These are phyloP conservation scores for Begonia masoniana DNA, from an alignment of 306 rosid genomes.

Conservation along the genomic window DNA sequence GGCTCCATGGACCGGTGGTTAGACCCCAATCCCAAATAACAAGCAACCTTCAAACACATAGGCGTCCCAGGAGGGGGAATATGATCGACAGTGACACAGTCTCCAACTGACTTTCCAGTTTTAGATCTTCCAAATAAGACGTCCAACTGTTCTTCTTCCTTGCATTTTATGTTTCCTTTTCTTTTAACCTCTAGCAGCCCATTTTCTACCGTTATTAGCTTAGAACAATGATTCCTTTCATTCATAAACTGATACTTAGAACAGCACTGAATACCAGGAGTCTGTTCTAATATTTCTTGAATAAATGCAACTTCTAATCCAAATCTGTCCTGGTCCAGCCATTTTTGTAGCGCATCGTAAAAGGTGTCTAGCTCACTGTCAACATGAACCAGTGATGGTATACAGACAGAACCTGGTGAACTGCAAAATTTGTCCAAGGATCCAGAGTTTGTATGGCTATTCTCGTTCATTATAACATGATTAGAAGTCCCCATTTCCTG, in stretches of 20 bases:
- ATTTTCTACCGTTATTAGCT: constrained; percentile 62
- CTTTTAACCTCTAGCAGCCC: constrained; percentile 46
- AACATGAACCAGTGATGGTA: constrained; percentile 33
- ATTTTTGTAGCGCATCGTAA: constrained; percentile 34
- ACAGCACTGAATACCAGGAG: constrained; percentile 48
- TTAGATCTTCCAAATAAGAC: constrained; percentile 42
- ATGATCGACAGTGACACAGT: constrained; percentile 18
- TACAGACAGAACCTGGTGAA: constrained; percentile 23
- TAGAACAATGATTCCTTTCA: constrained; percentile 34
- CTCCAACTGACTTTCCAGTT: constrained; percentile 34
- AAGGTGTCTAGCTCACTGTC: constrained; percentile 30
- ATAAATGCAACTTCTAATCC: constrained; percentile 88
- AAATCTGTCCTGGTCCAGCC: constrained; percentile 94
- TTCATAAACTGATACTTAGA: constrained; percentile 44
- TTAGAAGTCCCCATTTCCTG: constrained; percentile 20
- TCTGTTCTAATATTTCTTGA: constrained; percentile 78
- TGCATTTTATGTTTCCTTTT: constrained; percentile 35
- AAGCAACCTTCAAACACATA: constrained; percentile 86
- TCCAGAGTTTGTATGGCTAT: constrained; percentile 18
- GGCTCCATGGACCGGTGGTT: constrained; percentile 41
- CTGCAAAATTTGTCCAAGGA: constrained; percentile 55
- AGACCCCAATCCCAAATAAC: constrained; percentile 68
- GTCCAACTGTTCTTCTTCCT: constrained; percentile 33
- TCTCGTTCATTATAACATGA: constrained; percentile 18
- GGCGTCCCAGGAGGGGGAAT: constrained; percentile 82